These are phyloP conservation scores for Blastobotrys attinorum DNA, from an alignment of 805 yeast species.

Conservation along the genomic window DNA sequence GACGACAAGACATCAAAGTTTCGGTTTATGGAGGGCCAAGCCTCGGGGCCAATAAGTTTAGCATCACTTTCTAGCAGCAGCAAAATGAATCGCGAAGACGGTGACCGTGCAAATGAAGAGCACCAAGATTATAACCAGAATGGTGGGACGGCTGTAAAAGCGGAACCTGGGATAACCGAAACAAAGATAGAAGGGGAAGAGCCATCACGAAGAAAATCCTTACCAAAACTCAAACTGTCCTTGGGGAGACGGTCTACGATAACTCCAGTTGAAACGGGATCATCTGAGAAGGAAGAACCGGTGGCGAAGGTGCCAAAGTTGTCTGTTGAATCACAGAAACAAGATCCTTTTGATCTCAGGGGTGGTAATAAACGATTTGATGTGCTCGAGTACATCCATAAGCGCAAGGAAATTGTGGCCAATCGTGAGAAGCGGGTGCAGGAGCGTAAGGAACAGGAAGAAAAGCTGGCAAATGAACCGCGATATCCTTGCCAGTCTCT, in stretches of 20 bases:
- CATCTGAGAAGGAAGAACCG: conserved; percentile 5
- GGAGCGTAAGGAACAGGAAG: not conserved
- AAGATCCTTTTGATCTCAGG: conserved; percentile 13
- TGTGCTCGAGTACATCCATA: conserved; percentile 7
- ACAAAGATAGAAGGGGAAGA: not conserved
- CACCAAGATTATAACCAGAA: too few relatives aligned
- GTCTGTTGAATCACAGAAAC: not conserved
- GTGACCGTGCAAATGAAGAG: too few relatives aligned
- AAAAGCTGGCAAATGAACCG: not conserved
- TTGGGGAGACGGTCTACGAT: not conserved
- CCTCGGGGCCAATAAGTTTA: not conserved
- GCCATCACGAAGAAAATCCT: not conserved
- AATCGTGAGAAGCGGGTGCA: conserved; percentile 8
- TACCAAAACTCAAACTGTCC: not conserved
- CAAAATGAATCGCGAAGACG: too few relatives aligned
- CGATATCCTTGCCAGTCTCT: not conserved
- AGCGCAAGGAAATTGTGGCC: conserved; percentile 6
- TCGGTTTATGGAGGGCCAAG: not conserved
- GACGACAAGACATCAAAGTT: not conserved
- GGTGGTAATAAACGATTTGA: conserved; percentile 9
- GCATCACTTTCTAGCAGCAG: not conserved
- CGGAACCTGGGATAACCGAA: not conserved
- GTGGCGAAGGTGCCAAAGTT: conserved; percentile 3
- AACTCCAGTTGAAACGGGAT: not conserved
- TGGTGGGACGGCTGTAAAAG: too few relatives aligned